Evolutionary conservation across 164 flowering plant species (phyloP).

Genomic region (Tetracentron sinense): DNA sequence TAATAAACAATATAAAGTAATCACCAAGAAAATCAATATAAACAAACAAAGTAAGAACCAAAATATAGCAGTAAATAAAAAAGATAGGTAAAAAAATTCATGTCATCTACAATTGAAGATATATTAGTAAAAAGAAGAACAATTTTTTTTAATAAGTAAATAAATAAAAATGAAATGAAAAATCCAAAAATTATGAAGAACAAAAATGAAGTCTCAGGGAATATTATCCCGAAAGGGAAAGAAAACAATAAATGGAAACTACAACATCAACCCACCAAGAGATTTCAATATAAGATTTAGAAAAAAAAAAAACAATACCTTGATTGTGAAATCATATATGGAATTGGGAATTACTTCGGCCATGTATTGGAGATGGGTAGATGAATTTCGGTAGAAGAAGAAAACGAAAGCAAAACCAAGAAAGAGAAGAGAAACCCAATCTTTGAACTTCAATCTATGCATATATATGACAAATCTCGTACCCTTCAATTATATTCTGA

Average conservation of each 20-base stretch:
- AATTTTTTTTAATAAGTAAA: no score
- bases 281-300: not conserved
- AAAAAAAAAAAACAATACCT: slow-evolving; percentile 19
- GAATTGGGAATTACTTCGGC: slow-evolving; percentile 26
- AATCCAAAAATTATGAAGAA: no score
- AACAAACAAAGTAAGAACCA: not conserved
- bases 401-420: slow-evolving; percentile 22
- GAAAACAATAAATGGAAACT: not conserved
- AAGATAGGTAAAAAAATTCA: not conserved
- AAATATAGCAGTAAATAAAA: not conserved
- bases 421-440: slow-evolving; percentile 21
- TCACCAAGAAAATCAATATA: not conserved
- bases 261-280: no score
- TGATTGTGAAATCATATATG: slow-evolving; percentile 35
- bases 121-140: no score
- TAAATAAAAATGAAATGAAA: no score
- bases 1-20: not conserved
- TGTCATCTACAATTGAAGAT: not conserved
- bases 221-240: no score
- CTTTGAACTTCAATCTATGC: slow-evolving; percentile 8
- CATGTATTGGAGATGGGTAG: slow-evolving; percentile 17
- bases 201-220: no score
- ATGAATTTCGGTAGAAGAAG: slow-evolving; percentile 18
- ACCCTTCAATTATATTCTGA: no score
- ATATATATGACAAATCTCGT: no score